phyloP scores from a whole-genome alignment of 331 rosid genomes.

The Rosa hybrid region DNA sequence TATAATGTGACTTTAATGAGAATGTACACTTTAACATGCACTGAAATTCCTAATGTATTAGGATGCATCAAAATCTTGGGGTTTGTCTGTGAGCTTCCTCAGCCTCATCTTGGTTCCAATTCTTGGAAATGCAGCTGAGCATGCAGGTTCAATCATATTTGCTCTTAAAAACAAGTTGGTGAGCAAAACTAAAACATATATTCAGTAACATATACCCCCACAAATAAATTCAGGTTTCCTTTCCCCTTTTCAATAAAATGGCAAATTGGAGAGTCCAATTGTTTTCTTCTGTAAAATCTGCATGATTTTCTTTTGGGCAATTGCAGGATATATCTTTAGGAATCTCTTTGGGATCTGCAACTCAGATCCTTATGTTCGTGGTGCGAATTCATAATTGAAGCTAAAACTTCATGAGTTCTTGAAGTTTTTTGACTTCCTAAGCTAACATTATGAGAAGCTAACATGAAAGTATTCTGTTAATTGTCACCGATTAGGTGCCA shows the following conservation, averaged over 20 bases:
- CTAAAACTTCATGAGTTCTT: background rate
- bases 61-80: slow-evolving; percentile 88
- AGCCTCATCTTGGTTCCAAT: slow-evolving; percentile 86
- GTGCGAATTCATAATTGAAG: slow-evolving; percentile 37
- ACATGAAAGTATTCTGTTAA: background rate
- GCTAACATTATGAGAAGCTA: background rate
- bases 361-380: slow-evolving; percentile 78
- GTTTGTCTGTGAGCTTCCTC: slow-evolving; percentile 76
- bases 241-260: too few relatives aligned
- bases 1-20: background rate
- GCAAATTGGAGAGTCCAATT: background rate
- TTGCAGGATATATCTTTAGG: slow-evolving; percentile 80
- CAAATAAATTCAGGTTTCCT: too few relatives aligned
- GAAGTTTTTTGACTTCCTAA: background rate
- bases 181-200: slow-evolving; percentile 8
- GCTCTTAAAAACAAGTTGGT: slow-evolving; percentile 89
- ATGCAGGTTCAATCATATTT: slow-evolving; percentile 87
- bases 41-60: slow-evolving; percentile 23
- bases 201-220: too few relatives aligned
- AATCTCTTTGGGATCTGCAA: slow-evolving; percentile 89
- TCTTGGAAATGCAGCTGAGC: slow-evolving; percentile 94
- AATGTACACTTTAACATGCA: background rate
- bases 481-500: slow-evolving; percentile 55
- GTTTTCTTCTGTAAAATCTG: background rate
- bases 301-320: background rate